A percentile compares a stretch with the other conserved stretches of the same genome.
These are phyloP conservation scores for Xerocomus potaroensis DNA, from an alignment of 768 basidiomycete species.

Conservation along the genomic window DNA sequence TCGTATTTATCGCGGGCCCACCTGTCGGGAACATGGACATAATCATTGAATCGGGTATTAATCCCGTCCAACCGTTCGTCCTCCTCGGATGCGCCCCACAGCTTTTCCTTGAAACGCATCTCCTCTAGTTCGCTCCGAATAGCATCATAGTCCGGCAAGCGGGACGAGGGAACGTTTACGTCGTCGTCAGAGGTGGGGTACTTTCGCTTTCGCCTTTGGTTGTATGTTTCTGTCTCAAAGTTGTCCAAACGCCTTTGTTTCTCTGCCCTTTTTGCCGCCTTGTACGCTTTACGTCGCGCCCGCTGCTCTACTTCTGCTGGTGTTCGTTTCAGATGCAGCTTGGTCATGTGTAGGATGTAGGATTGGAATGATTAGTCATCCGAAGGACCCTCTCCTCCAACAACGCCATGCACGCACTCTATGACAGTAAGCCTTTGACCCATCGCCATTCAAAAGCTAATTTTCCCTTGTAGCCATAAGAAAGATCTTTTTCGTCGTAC, in stretches of 20 bases:
- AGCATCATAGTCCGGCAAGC: constrained; percentile 43
- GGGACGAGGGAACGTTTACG: constrained; percentile 13
- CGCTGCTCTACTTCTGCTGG: constrained; percentile 46
- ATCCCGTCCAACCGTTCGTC: constrained; percentile 65
- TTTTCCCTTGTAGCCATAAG: constrained; percentile 26
- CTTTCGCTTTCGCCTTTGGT: constrained; percentile 6
- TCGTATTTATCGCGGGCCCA: constrained; percentile 50
- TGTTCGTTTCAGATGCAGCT: neutral
- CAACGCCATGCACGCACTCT: constrained; percentile 18
- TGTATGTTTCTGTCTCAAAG: constrained; percentile 11
- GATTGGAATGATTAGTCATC: constrained; percentile 17
- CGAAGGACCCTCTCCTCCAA: neutral
- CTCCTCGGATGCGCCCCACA: constrained; percentile 68
- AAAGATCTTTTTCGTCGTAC: constrained; percentile 45
- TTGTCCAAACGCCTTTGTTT: constrained; percentile 28
- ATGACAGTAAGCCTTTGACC: constrained; percentile 18
- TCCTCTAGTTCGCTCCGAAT: constrained; percentile 59
- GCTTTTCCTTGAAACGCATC: constrained; percentile 62
- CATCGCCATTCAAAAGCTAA: neutral
- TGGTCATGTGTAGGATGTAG: neutral
- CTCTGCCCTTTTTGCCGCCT: constrained; percentile 49
- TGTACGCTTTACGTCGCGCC: constrained; percentile 38
- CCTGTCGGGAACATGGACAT: constrained; percentile 67
- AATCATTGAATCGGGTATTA: constrained; percentile 61
- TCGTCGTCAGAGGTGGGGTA: constrained; percentile 7